A percentile compares a stretch with the other conserved stretches of the same genome.
Conservation (phyloP, 352 stramenopile species). For the Pythium plurisporium region DNA sequence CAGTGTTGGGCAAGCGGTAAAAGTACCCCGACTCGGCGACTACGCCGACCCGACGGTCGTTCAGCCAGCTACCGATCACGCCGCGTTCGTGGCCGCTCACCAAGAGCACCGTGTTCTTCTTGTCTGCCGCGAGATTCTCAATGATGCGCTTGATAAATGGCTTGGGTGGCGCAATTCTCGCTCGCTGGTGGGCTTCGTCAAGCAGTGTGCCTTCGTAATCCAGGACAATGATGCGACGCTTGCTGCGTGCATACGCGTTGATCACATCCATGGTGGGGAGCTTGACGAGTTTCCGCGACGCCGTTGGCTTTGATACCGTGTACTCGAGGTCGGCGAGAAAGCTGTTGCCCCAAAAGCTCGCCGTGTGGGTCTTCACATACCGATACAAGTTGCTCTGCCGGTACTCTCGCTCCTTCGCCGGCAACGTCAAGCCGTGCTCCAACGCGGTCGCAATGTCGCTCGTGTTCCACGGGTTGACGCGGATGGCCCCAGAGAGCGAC, state of each 20-base stretch:
- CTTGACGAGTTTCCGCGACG: constrained; percentile 46
- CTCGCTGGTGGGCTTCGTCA: constrained; percentile 58
- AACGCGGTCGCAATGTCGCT: constrained; percentile 70
- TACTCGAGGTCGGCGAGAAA: constrained; percentile 76
- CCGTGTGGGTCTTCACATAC: constrained; percentile 85
- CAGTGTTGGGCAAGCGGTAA: constrained; percentile 43
- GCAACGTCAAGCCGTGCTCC: constrained; percentile 66
- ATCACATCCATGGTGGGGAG: constrained; percentile 40
- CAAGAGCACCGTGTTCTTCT: constrained; percentile 55
- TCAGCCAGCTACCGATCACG: constrained; percentile 76
- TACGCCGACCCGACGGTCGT: constrained; percentile 45
- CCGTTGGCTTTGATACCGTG: constrained; percentile 29
- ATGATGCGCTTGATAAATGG: constrained; percentile 58
- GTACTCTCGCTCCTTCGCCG: constrained; percentile 80
- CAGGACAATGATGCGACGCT: constrained; percentile 62
- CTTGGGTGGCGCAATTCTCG: constrained; percentile 50
- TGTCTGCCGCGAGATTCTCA: constrained; percentile 44
- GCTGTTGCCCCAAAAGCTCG: constrained; percentile 79
- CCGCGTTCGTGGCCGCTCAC: constrained; percentile 57
- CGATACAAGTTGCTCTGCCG: constrained; percentile 81
- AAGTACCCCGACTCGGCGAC: constrained; percentile 63
- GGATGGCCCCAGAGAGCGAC: constrained; percentile 84
- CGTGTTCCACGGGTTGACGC: constrained; percentile 88
- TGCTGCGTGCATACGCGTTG: constrained; percentile 52
- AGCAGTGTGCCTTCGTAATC: constrained; percentile 82